Base-by-base conservation (phyloP, 805 yeast species). In the Komagataella pseudopastoris region DNA sequence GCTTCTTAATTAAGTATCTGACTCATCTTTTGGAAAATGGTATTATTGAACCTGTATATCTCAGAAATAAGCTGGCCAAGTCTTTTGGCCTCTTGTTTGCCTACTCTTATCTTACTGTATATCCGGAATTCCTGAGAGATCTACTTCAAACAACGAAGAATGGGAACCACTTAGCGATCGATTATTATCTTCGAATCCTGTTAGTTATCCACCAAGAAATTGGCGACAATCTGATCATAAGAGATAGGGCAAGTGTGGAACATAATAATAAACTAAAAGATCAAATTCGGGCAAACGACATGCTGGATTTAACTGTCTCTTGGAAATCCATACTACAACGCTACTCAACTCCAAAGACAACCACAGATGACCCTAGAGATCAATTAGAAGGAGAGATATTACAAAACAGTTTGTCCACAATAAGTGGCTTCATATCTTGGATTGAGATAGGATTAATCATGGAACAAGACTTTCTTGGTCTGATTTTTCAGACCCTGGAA, bases 341-440 rank as follows among this genome's bases (percentile, higher is more conserved):
- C 59, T 69, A 61, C 52, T 61, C 69, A 49, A 50, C 56, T 24
- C 17, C 46, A 24, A 49, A 50, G 62, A 22, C 59, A 65, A 30
- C 58, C 52, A 46, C 58, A 58, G 52, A 51, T 44, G 39, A 30
- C 12, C 30, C 8, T 45, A 16, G 22, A 7, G 54, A 60, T 8
- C 58, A 57, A 6, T 49, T 68, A 50, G 55, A 57, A 10, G 55
- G 60, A 56, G 80, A 78, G 53, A 74, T 85, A 55, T 58, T 86
- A 59, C 79, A 75, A 55, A 76, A 76, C 54, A 69, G 80, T 6
- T 72, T 88, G 49, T 72, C 72, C 50, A 81, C 81, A 51, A 78
- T 93, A 52, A 97, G 97, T 8, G 80, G 80, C 10, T 93, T 85
- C 76, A 85, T 89, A 22, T 82, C 90, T 22, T 93, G 99, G 99